Base-by-base conservation (phyloP, 2,329 filamentous ascomycete species). In the Knoxdaviesia proteae region DNA sequence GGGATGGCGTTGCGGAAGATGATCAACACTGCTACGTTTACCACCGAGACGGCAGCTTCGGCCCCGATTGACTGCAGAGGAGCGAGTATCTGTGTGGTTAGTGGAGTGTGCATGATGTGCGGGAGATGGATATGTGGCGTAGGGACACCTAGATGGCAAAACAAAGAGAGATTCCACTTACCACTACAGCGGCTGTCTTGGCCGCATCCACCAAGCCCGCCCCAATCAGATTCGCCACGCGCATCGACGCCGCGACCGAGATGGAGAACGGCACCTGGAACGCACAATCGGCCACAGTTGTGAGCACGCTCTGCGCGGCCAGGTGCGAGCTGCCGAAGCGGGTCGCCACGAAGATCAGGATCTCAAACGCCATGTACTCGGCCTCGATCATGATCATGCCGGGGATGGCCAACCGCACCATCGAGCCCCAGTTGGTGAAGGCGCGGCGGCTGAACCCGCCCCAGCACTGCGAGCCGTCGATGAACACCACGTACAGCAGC, bases 201-300 rank as follows among this genome's bases (percentile, higher is more conserved):
- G 87, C 87, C 0, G 87, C 81, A 39, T 78, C 76, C 3, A 83
- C 77, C 7, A 94, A 68, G 1, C 78, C 80, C 0, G 88, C 87
- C 6, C 88, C 90, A 47, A 96, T 92, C 34, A 96, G 63, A 52
- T 94, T 96, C 11, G 87, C 88, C 9, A 94, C 75, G 1, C 88
- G 77, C 0, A 88, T 96, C 8, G 80, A 88, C 0, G 80, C 76
- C 3, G 88, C 87, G 45, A 96, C 88, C 33, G 80, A 83, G 46
- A 94, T 72, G 0, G 88, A 83, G 61, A 96, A 96, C 0, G 88
- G 86, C 40, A 96, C 77, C 58, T 94, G 84, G 63, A 86, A 96
- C 0, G 82, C 84, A 30, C 93, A 74, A 7, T 77, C 74, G 0
- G 79, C 76, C 39, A 94, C 65, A 0, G 81, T 90, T 29, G 79